Evolutionary conservation across 805 yeast genomes (phyloP).

Genomic region (Scheffersomyces coipomensis): DNA sequence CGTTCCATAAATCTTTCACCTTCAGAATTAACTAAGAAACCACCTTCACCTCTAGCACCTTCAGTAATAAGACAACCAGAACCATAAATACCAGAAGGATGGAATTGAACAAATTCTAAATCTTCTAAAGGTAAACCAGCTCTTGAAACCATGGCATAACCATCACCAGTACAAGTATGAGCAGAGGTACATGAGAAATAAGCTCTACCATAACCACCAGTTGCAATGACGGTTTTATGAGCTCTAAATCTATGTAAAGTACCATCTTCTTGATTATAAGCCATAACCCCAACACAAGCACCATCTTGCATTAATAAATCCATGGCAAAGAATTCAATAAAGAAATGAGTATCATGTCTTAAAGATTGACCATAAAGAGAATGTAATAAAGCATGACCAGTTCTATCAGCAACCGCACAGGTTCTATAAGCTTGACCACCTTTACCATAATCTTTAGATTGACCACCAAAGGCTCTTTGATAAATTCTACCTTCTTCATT

Average conservation of each 20-base stretch:
- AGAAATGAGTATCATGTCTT: conserved; percentile 95
- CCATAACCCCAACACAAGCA: conserved; percentile 93
- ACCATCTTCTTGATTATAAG: conserved; percentile 98
- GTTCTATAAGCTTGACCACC: conserved; percentile 99
- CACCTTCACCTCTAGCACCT: conserved; percentile 99
- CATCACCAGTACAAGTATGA: conserved; percentile 99
- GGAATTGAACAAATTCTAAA: conserved; percentile 97
- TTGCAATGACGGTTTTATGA: conserved; percentile 93
- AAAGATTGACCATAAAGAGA: conserved; percentile 94
- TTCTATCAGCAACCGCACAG: conserved; percentile 99
- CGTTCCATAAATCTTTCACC: conserved; percentile 99
- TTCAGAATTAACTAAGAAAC: conserved; percentile 90
- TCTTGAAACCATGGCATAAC: conserved; percentile 96
- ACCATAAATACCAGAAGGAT: conserved; percentile 99
- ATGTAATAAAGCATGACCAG: conserved; percentile 96
- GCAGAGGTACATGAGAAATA: conserved; percentile 99
- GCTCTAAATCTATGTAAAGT: conserved; percentile 97
- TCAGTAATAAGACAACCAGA: conserved; percentile 98
- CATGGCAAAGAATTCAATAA: conserved; percentile 94
- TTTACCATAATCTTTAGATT: conserved; percentile 90
- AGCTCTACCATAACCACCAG: conserved; percentile 99
- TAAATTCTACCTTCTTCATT: conserved; percentile 94
- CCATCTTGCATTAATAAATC: conserved; percentile 94
- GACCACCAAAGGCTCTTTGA: conserved; percentile 99
- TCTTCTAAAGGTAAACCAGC: conserved; percentile 98